Percentiles rank a stretch among this genome's conserved stretches.
Conservation (phyloP, 1,139 yeast genomes). For the Yamadazyma dendronema region DNA sequence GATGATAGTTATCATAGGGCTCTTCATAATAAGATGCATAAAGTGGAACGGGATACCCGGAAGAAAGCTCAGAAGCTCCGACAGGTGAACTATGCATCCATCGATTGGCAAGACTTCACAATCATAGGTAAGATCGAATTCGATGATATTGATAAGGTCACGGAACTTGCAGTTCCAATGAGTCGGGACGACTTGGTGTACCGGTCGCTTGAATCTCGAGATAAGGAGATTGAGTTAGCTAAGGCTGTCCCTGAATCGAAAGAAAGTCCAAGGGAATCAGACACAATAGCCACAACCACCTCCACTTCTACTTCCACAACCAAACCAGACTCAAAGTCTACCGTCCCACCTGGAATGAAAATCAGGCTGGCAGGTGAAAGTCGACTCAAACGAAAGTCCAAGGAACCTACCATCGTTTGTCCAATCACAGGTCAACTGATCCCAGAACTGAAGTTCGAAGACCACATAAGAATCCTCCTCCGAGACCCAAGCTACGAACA, state of each 20-base stretch:
- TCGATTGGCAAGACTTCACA: conserved; percentile 85
- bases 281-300: not conserved
- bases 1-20: conserved; percentile 58
- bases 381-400: conserved; percentile 42
- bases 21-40: conserved; percentile 43
- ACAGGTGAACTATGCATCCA: conserved; percentile 61
- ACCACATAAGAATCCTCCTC: conserved; percentile 67
- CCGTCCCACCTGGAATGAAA: conserved; percentile 56
- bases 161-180: conserved; percentile 61
- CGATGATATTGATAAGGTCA: conserved; percentile 61
- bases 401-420: conserved; percentile 53
- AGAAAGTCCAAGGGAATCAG: not conserved
- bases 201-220: conserved; percentile 52
- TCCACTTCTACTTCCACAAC: not conserved
- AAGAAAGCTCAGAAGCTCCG: conserved; percentile 36
- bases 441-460: conserved; percentile 70
- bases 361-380: conserved; percentile 70
- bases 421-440: conserved; percentile 72
- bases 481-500: conserved; percentile 78
- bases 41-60: conserved; percentile 21
- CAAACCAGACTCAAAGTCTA: not conserved
- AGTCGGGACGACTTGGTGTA: conserved; percentile 58
- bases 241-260: conserved; percentile 2
- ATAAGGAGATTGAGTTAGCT: conserved; percentile 18
- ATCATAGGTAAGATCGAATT: conserved; percentile 70